A percentile compares a stretch with the other conserved stretches of the same genome.
These are phyloP conservation scores for Pseudogymnoascus sp. DNA, from an alignment of 2,329 filamentous ascomycete species.

Conservation along the genomic window DNA sequence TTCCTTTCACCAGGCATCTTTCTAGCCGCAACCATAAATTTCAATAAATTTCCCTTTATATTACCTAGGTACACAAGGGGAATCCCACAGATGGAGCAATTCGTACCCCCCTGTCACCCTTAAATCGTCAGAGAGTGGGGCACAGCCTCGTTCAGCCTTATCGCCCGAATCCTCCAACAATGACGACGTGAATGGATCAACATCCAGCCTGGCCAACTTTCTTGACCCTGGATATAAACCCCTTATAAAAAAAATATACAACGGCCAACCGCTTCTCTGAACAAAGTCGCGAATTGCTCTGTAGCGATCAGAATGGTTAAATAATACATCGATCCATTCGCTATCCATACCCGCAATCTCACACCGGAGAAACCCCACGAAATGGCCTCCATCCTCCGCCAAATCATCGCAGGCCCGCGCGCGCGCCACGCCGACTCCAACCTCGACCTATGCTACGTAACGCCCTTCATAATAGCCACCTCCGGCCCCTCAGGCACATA, in stretches of 20 bases:
- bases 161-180: not conserved
- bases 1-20: not conserved
- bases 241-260: not conserved
- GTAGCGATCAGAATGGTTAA: not conserved
- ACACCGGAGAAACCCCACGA: not conserved
- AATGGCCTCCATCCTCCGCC: conserved; percentile 73
- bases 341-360: not conserved
- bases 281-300: not conserved
- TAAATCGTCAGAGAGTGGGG: not conserved
- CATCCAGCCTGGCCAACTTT: not conserved
- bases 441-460: conserved; percentile 93
- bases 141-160: conserved; percentile 1
- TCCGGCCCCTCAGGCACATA: conserved; percentile 87
- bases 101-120: not conserved
- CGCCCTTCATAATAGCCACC: conserved; percentile 62
- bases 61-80: not conserved
- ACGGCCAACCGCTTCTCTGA: not conserved
- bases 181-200: not conserved
- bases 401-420: conserved; percentile 84
- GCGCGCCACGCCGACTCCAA: conserved; percentile 77
- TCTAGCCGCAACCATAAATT: not conserved
- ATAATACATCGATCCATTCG: not conserved
- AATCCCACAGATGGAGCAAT: not conserved
- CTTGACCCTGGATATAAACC: not conserved
- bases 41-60: not conserved